phyloP scores from a whole-genome alignment of 257 asterid genomes.

The Schizonepeta tenuifolia region DNA sequence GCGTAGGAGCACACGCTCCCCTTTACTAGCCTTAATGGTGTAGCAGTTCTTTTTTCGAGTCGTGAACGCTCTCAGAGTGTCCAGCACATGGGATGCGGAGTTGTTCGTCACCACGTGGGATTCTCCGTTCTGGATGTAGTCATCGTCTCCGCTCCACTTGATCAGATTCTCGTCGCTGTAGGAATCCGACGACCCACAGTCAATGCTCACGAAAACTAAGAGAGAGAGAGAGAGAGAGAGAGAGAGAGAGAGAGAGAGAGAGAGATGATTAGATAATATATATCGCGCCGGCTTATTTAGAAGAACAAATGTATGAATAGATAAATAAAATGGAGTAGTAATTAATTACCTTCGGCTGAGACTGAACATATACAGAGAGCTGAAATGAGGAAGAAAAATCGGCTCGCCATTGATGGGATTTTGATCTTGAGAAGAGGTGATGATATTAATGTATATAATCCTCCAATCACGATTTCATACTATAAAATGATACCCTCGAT shows the following conservation, averaged over 20 bases:
- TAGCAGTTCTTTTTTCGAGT: conserved; percentile 60
- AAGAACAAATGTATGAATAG: no score
- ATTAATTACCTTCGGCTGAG: conserved; percentile 31
- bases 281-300: no score
- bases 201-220: conserved; percentile 42
- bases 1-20: conserved; percentile 50
- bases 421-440: neutral
- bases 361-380: conserved; percentile 28
- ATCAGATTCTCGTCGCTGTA: conserved; percentile 33
- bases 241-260: no score
- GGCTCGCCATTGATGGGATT: conserved; percentile 13
- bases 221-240: no score
- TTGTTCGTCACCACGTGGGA: conserved; percentile 22
- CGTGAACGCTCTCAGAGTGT: conserved; percentile 59
- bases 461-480: no score
- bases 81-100: conserved; percentile 38
- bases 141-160: conserved; percentile 40
- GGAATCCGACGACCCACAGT: conserved; percentile 40
- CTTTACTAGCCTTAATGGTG: conserved; percentile 10
- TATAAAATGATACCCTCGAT: neutral
- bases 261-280: no score
- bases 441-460: neutral
- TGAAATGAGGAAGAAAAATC: conserved; percentile 26
- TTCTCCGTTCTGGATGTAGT: conserved; percentile 33
- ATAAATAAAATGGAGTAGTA: neutral